These are phyloP conservation scores for Austroboletus novae-zelandiae DNA, from an alignment of 1,284 basidiomycete species.

Conservation along the genomic window DNA sequence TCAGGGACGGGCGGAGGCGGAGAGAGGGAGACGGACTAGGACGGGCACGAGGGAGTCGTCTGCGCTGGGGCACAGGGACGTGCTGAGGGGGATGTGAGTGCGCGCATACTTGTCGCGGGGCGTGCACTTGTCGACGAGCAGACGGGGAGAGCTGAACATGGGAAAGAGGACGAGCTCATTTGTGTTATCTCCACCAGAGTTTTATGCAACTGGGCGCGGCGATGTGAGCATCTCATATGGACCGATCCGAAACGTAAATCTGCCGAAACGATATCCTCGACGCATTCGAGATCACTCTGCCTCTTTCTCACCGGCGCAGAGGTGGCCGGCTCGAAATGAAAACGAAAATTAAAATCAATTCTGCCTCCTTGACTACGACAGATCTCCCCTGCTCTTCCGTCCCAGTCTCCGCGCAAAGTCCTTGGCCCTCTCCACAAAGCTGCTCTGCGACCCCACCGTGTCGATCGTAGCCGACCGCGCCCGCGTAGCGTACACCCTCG, in stretches of 20 bases:
- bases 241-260: slow-evolving; percentile 28
- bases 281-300: slow-evolving; percentile 2
- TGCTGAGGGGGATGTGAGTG: slow-evolving; percentile 29
- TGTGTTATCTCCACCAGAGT: slow-evolving; percentile 6
- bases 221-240: neutral
- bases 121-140: slow-evolving; percentile 34
- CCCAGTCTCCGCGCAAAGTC: slow-evolving; percentile 49
- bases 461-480: slow-evolving; percentile 41
- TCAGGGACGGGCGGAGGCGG: neutral
- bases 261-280: neutral
- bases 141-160: slow-evolving; percentile 29
- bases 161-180: neutral
- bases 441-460: slow-evolving; percentile 28
- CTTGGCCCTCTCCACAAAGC: slow-evolving; percentile 50
- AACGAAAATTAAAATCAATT: slow-evolving; percentile 10
- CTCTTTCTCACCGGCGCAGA: slow-evolving; percentile 21
- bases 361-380: slow-evolving; percentile 7
- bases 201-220: slow-evolving; percentile 22
- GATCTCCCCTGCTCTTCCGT: slow-evolving; percentile 39
- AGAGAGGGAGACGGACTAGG: slow-evolving; percentile 12
- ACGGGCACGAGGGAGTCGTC: slow-evolving; percentile 24
- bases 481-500: slow-evolving; percentile 40
- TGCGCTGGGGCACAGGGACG: slow-evolving; percentile 27
- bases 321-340: slow-evolving; percentile 18
- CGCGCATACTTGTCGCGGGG: slow-evolving; percentile 33